These are phyloP conservation scores for Scalesia atractyloides DNA, from an alignment of 129 eudicot species.

Conservation along the genomic window DNA sequence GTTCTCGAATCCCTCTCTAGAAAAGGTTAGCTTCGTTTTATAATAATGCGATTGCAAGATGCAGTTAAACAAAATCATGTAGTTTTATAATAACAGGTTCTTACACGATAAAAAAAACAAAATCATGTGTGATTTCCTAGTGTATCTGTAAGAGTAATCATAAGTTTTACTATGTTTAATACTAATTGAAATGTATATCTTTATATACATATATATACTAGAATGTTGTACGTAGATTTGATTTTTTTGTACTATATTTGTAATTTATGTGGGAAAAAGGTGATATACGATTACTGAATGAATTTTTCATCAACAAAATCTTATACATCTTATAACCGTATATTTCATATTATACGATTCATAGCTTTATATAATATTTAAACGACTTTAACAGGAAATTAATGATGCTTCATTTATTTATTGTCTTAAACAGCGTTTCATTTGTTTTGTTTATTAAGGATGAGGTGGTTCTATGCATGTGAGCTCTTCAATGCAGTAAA, in stretches of 20 bases:
- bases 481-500: constrained; percentile 39
- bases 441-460: constrained; percentile 33
- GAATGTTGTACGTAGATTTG: no score
- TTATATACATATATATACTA: no score
- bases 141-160: constrained; percentile 14
- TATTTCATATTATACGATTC: neutral
- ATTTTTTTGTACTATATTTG: neutral
- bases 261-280: constrained; percentile 29
- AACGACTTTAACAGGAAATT: constrained; percentile 10
- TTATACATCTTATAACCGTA: neutral
- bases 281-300: constrained; percentile 19
- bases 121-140: neutral
- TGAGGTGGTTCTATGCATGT: constrained; percentile 41
- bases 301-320: neutral
- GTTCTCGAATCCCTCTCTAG: constrained; percentile 49
- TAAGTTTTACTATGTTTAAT: constrained; percentile 26
- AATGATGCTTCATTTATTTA: constrained; percentile 26
- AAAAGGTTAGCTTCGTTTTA: constrained; percentile 32
- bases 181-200: constrained; percentile 17
- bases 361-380: neutral
- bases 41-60: no score
- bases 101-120: neutral
- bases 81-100: no score
- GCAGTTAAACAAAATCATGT: no score
- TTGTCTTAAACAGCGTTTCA: constrained; percentile 11